Evolutionary conservation across 176 grass and related monocot genomes (phyloP).

Genomic region (Puccinellia tenuiflora): DNA sequence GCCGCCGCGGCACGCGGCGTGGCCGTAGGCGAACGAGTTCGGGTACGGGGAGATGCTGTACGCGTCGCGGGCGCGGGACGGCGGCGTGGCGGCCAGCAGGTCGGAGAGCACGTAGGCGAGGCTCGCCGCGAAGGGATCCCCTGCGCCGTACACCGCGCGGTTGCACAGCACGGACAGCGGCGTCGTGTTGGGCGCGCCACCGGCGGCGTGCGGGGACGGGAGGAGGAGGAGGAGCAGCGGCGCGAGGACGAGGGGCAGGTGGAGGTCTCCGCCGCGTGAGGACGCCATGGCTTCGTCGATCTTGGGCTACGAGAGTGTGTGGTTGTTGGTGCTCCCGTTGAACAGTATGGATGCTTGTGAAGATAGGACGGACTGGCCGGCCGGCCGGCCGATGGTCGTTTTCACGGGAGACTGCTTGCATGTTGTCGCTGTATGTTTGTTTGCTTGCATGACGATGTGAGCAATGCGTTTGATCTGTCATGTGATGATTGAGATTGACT

Average conservation of each 20-base stretch:
- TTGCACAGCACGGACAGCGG: conserved; percentile 46
- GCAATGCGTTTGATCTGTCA: not conserved
- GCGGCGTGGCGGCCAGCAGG: conserved; percentile 27
- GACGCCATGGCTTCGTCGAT: conserved; percentile 1
- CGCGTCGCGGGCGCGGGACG: not conserved
- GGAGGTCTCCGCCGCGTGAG: not conserved
- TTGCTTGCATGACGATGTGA: not conserved
- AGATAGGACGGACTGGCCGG: not conserved
- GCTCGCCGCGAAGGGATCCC: conserved; percentile 47
- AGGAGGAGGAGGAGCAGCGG: not conserved
- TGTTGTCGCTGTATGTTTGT: not conserved
- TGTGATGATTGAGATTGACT: too few relatives aligned
- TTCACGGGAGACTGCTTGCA: not conserved
- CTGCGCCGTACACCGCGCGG: conserved; percentile 32
- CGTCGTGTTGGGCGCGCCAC: conserved; percentile 28
- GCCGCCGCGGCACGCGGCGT: conserved; percentile 26
- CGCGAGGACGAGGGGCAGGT: not conserved
- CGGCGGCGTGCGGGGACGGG: not conserved
- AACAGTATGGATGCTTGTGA: not conserved
- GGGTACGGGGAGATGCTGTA: conserved; percentile 54
- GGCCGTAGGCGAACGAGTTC: conserved; percentile 52
- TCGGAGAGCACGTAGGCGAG: conserved; percentile 41
- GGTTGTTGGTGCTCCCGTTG: not conserved
- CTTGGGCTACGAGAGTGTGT: not conserved
- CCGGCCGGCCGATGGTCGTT: not conserved